phyloP scores from a whole-genome alignment of 148 eudicot genomes.

The Chenopodium formosanum region DNA sequence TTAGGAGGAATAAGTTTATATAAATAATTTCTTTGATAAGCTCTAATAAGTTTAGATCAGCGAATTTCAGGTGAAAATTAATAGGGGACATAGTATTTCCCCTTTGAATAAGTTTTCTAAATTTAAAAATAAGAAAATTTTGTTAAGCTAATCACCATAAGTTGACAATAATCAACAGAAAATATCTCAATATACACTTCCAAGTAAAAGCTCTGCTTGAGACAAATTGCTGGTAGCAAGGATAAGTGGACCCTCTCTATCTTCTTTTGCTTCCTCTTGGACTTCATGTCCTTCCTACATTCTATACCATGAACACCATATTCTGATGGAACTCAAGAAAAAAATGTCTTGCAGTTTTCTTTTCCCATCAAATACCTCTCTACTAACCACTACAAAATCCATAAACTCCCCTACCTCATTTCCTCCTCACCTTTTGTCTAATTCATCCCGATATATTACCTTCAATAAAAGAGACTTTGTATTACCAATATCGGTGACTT shows the following conservation, averaged over 20 bases:
- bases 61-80: no score
- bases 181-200: not conserved
- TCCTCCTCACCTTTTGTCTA: conserved; percentile 7
- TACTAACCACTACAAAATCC: conserved; percentile 31
- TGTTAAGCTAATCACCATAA: not conserved
- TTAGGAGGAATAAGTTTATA: no score
- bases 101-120: no score
- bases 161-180: not conserved
- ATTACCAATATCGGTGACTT: conserved; percentile 36
- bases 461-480: conserved; percentile 31
- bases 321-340: not conserved
- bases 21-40: no score
- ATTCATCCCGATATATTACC: conserved; percentile 20
- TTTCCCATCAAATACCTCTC: conserved; percentile 38
- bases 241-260: conserved; percentile 24
- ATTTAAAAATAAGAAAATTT: not conserved
- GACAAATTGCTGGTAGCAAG: not conserved
- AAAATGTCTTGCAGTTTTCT: conserved; percentile 44
- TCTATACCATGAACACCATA: not conserved
- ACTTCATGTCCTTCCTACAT: not conserved
- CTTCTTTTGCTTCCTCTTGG: conserved; percentile 5
- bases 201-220: not conserved
- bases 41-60: no score
- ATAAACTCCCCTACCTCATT: conserved; percentile 12
- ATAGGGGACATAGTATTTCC: no score